A percentile compares a stretch with the other conserved stretches of the same genome.
phyloP scores from a whole-genome alignment of 306 rosid genomes.

The Corylus americana region DNA sequence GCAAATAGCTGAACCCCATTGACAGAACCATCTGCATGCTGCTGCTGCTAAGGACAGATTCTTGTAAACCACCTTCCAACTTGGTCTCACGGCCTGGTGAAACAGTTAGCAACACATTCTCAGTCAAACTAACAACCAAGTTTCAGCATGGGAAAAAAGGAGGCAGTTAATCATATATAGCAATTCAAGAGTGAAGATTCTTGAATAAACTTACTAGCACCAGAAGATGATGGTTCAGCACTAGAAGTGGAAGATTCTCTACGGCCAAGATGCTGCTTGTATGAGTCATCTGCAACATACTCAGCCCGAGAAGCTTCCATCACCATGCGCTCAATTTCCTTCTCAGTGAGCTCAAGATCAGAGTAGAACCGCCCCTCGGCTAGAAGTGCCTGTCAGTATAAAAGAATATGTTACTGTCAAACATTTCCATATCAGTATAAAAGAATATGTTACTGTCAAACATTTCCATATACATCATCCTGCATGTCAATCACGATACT shows the following conservation, averaged over 20 bases:
- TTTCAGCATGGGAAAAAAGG: background rate
- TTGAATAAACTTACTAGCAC: conserved; percentile 69
- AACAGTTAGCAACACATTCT: conserved; percentile 15
- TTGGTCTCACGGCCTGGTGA: conserved; percentile 58
- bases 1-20: conserved; percentile 91
- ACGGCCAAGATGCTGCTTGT: conserved; percentile 52
- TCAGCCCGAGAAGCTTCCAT: conserved; percentile 90
- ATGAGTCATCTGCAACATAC: conserved; percentile 57
- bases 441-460: conserved; percentile 1
- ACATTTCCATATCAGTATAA: background rate
- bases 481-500: conserved; percentile 34
- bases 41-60: conserved; percentile 58
- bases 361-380: conserved; percentile 94
- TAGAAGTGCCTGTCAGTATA: conserved; percentile 73
- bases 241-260: conserved; percentile 76
- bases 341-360: conserved; percentile 97
- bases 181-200: background rate
- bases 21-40: conserved; percentile 66
- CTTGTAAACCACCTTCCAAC: conserved; percentile 33
- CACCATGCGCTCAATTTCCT: conserved; percentile 89
- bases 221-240: conserved; percentile 94
- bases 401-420: background rate
- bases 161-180: background rate
- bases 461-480: background rate
- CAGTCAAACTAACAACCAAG: background rate